Conservation (phyloP, 345 rosid species). For the Camelina hispida region DNA sequence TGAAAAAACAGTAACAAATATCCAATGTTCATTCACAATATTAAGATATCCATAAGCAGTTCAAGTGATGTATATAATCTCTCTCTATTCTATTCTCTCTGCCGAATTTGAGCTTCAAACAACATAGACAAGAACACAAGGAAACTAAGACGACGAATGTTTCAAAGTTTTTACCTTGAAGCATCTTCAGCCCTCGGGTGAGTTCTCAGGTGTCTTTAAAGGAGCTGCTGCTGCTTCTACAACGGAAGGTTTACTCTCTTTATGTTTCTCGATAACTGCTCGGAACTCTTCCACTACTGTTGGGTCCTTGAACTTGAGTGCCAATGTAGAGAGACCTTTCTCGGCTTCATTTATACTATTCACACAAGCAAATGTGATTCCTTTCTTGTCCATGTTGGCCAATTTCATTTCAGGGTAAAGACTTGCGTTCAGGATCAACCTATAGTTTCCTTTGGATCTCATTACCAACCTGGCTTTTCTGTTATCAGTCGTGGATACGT, state of each 20-base stretch:
- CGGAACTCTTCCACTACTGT: constrained; percentile 67
- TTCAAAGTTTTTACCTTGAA: constrained; percentile 27
- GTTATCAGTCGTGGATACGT: constrained; percentile 56
- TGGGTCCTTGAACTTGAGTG: constrained; percentile 82
- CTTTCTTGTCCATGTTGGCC: constrained; percentile 85
- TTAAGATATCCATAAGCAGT: constrained; percentile 2
- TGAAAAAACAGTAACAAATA: neutral
- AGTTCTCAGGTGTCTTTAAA: constrained; percentile 84
- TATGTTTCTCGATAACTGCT: constrained; percentile 56
- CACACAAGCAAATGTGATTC: constrained; percentile 85
- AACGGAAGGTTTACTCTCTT: constrained; percentile 45
- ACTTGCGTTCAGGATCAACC: constrained; percentile 86
- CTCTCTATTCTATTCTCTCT: constrained; percentile 31
- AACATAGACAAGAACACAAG: constrained; percentile 6
- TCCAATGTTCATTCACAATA: constrained; percentile 5
- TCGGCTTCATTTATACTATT: constrained; percentile 67
- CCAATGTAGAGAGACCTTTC: constrained; percentile 70
- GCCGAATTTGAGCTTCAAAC: constrained; percentile 22
- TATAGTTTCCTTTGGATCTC: constrained; percentile 88
- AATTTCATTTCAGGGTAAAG: constrained; percentile 93
- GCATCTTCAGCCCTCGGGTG: constrained; percentile 63
- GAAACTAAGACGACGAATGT: neutral
- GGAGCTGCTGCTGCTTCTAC: constrained; percentile 37
- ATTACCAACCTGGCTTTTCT: constrained; percentile 75
- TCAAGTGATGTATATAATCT: neutral